These are phyloP conservation scores for Aegilops bicornis DNA, from an alignment of 176 grass and related monocot species.

Conservation along the genomic window DNA sequence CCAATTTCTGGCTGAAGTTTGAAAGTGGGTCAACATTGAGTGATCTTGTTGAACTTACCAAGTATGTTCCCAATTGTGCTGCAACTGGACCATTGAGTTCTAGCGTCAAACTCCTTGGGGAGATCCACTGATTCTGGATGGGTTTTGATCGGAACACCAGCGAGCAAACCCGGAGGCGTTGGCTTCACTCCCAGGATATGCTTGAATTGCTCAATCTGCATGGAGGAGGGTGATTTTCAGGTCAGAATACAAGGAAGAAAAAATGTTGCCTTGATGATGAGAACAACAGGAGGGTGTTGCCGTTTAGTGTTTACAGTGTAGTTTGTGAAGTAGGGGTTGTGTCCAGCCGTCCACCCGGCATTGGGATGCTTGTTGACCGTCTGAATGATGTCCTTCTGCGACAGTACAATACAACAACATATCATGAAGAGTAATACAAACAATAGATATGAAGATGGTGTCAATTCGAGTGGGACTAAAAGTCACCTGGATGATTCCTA, in stretches of 20 bases:
- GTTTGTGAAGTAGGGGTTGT: conserved; percentile 63
- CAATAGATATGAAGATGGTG: background rate
- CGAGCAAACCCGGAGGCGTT: conserved; percentile 35
- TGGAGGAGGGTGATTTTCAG: background rate
- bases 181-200: conserved; percentile 84
- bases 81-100: conserved; percentile 73
- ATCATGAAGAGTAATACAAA: conserved; percentile 1
- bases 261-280: background rate
- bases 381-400: conserved; percentile 66
- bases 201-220: conserved; percentile 78
- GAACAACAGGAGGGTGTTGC: background rate
- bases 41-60: conserved; percentile 39
- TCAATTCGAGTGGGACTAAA: background rate
- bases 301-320: conserved; percentile 65
- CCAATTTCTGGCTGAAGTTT: background rate
- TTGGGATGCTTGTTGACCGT: conserved; percentile 64
- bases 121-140: conserved; percentile 48
- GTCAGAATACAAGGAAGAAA: background rate
- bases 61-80: conserved; percentile 84
- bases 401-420: background rate
- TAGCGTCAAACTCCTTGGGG: conserved; percentile 77
- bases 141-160: conserved; percentile 39
- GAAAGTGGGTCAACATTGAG: background rate
- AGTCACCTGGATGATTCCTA: conserved; percentile 42
- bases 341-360: conserved; percentile 76